Evolutionary conservation across 2,329 filamentous ascomycete genomes (phyloP).

Genomic region (Microcyclosporella mali): DNA sequence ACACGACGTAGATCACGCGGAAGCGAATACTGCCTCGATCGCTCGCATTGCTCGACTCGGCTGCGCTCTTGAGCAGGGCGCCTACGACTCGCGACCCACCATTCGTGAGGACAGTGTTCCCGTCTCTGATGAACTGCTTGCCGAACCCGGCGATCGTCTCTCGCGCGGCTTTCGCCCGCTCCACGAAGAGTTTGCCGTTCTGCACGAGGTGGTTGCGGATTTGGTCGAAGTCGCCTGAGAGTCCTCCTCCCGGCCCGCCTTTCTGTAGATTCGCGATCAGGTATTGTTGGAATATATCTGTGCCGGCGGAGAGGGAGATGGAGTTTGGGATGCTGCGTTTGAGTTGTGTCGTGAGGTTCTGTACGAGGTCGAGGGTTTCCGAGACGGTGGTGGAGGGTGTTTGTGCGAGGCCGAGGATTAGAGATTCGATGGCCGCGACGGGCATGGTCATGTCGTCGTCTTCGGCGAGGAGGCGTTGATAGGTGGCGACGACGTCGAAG

Average conservation of each 20-base stretch:
- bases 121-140: conserved; percentile 70
- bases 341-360: conserved; percentile 68
- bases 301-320: conserved; percentile 86
- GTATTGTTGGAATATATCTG: conserved; percentile 92
- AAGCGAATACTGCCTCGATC: conserved; percentile 60
- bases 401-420: conserved; percentile 78
- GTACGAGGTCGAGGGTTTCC: conserved; percentile 84
- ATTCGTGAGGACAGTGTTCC: conserved; percentile 78
- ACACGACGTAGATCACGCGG: conserved; percentile 66
- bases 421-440: conserved; percentile 84
- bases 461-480: conserved; percentile 56
- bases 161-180: conserved; percentile 76
- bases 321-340: conserved; percentile 78
- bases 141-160: conserved; percentile 77
- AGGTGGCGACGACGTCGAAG: conserved; percentile 56
- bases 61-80: conserved; percentile 67
- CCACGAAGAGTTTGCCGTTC: conserved; percentile 81
- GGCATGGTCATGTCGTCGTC: conserved; percentile 91
- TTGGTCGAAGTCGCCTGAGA: conserved; percentile 67
- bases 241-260: no score
- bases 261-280: conserved; percentile 66
- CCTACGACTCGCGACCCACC: conserved; percentile 82
- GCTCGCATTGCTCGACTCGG: conserved; percentile 50
- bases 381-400: conserved; percentile 79
- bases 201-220: conserved; percentile 76